Conservation (phyloP, 306 rosid genomes). For the Acacia crassicarpa region DNA sequence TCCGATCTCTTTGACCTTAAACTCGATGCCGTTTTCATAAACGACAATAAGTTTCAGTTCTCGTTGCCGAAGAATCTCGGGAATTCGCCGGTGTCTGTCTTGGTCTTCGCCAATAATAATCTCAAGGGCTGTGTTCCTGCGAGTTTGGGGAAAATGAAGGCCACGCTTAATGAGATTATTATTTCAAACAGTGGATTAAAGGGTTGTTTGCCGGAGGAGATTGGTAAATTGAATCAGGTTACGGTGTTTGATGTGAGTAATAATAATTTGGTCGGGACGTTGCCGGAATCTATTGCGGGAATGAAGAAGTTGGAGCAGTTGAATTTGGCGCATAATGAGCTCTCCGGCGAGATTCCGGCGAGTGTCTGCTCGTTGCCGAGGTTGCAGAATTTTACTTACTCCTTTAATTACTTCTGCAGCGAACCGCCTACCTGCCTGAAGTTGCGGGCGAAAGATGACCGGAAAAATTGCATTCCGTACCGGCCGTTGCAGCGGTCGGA, state of each 20-base stretch:
- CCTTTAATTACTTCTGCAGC: conserved; percentile 61
- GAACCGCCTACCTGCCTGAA: conserved; percentile 58
- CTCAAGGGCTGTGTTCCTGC: conserved; percentile 68
- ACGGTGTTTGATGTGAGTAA: conserved; percentile 74
- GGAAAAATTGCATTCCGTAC: conserved; percentile 64
- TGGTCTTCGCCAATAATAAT: conserved; percentile 73
- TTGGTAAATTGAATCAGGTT: conserved; percentile 53
- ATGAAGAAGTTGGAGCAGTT: conserved; percentile 80
- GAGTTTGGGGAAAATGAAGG: conserved; percentile 55
- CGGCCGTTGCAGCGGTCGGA: conserved; percentile 66
- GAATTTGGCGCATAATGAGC: conserved; percentile 64
- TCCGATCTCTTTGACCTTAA: conserved; percentile 53
- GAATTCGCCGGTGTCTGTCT: conserved; percentile 57
- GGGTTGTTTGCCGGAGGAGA: conserved; percentile 71
- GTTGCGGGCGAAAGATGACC: conserved; percentile 56
- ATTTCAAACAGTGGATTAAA: conserved; percentile 56
- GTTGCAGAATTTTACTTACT: conserved; percentile 76
- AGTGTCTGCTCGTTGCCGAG: conserved; percentile 62
- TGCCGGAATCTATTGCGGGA: conserved; percentile 58
- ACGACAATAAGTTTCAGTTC: conserved; percentile 62
- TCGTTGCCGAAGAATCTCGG: conserved; percentile 64
- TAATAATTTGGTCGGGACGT: conserved; percentile 58
- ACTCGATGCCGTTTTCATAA: conserved; percentile 79
- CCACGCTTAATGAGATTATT: conserved; percentile 64
- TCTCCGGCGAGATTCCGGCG: conserved; percentile 68